A percentile compares a stretch with the other conserved stretches of the same genome.
These are phyloP conservation scores for Hyphodiscus sp. DNA, from an alignment of 2,329 filamentous ascomycete genomes.

Conservation along the genomic window DNA sequence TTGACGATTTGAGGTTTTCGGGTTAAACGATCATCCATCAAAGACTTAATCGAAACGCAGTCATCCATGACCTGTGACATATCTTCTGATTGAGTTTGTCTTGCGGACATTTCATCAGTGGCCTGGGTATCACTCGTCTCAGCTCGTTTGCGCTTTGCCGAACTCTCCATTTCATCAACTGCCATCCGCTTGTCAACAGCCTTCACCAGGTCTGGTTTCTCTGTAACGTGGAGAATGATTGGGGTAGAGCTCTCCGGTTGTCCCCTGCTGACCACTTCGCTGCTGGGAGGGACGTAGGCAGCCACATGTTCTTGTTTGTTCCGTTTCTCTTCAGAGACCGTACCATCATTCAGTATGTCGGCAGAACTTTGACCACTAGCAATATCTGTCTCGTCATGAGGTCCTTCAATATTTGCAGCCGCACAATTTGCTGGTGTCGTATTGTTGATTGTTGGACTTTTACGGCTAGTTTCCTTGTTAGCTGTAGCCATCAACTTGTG, in stretches of 20 bases:
- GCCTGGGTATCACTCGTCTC: background rate
- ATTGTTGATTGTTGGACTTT: background rate
- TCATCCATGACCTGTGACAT: background rate
- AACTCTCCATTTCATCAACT: background rate
- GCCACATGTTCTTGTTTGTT: background rate
- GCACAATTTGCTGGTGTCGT: background rate
- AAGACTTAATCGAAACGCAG: background rate
- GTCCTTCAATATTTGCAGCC: background rate
- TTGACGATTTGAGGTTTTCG: slow-evolving; percentile 19
- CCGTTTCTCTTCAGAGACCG: background rate
- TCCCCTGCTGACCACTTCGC: background rate
- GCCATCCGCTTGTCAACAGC: background rate
- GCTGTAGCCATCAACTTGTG: background rate
- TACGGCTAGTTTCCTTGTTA: background rate
- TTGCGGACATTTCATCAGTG: background rate
- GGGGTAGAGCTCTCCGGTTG: background rate
- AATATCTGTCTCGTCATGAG: background rate
- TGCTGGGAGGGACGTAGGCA: background rate
- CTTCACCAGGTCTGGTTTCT: background rate
- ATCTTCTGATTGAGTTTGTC: background rate
- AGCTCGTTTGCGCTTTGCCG: background rate
- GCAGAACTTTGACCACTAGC: background rate
- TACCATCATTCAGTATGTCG: background rate
- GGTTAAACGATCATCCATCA: slow-evolving; percentile 11
- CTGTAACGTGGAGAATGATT: background rate